Conservation (phyloP, 1,284 basidiomycete species). For the Wolfiporia cocos region DNA sequence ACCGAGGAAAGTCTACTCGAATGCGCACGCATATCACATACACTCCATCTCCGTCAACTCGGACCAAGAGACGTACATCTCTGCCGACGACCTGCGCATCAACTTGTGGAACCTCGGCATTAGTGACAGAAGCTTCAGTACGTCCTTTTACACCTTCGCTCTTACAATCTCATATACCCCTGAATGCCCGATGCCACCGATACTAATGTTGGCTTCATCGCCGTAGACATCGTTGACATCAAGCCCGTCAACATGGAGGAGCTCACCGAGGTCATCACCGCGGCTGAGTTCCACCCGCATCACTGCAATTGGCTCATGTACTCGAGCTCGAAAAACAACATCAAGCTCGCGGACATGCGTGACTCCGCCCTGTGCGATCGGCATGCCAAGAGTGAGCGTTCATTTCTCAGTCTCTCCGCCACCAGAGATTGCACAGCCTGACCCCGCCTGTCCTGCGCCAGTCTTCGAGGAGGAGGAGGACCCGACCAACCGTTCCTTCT, state of each 20-base stretch:
- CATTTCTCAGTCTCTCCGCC: neutral
- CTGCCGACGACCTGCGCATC: constrained; percentile 93
- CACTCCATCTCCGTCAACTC: constrained; percentile 99
- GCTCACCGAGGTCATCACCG: constrained; percentile 98
- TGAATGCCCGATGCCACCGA: neutral
- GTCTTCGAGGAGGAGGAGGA: constrained; percentile 99
- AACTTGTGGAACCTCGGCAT: constrained; percentile 99
- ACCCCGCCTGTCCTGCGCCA: constrained; percentile 26
- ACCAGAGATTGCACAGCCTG: neutral
- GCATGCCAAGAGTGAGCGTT: constrained; percentile 88
- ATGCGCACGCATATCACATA: constrained; percentile 99
- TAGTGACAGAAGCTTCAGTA: constrained; percentile 98
- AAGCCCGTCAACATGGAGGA: constrained; percentile 99
- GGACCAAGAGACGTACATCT: constrained; percentile 99
- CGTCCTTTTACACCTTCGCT: no score
- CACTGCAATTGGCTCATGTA: constrained; percentile 99
- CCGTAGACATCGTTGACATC: constrained; percentile 97
- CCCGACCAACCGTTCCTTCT: constrained; percentile 96
- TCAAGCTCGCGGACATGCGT: constrained; percentile 99
- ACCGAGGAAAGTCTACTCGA: constrained; percentile 97
- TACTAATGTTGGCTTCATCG: neutral
- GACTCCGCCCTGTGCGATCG: constrained; percentile 96
- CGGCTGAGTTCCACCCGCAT: constrained; percentile 96
- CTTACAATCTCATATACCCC: no score
- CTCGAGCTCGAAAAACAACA: constrained; percentile 98